These are phyloP conservation scores for Diaporthe citriasiana DNA, from an alignment of 2,329 filamentous ascomycete genomes.

Conservation along the genomic window DNA sequence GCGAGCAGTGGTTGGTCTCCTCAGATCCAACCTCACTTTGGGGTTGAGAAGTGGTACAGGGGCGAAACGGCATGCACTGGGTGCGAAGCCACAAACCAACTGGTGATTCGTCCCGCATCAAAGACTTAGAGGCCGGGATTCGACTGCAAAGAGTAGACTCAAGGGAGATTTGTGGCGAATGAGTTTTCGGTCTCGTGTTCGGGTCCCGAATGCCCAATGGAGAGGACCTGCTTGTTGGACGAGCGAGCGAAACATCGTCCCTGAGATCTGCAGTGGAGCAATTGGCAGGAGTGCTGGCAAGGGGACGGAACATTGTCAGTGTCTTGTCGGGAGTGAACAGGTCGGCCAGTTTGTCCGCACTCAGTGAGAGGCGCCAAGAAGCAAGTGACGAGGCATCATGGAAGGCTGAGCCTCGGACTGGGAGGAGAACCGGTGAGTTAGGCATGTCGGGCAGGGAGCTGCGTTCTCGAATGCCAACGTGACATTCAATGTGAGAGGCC, in stretches of 20 bases:
- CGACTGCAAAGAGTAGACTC: slow-evolving; percentile 19
- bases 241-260: not conserved
- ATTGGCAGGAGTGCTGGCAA: slow-evolving; percentile 30
- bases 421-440: slow-evolving; percentile 38
- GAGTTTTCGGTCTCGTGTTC: not conserved
- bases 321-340: slow-evolving; percentile 14
- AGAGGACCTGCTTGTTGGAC: slow-evolving; percentile 33
- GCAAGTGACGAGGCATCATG: slow-evolving; percentile 43
- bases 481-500: slow-evolving; percentile 15
- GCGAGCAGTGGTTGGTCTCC: not conserved
- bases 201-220: slow-evolving; percentile 1
- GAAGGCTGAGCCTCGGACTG: slow-evolving; percentile 1
- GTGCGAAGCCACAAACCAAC: slow-evolving; percentile 41
- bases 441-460: slow-evolving; percentile 42
- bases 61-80: slow-evolving; percentile 36
- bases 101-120: slow-evolving; percentile 39
- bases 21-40: slow-evolving; percentile 30
- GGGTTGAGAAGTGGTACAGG: slow-evolving; percentile 17
- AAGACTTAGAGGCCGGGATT: slow-evolving; percentile 37
- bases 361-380: slow-evolving; percentile 44
- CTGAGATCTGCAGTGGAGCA: not conserved
- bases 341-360: slow-evolving; percentile 33
- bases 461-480: slow-evolving; percentile 40
- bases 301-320: not conserved
- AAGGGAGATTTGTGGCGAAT: slow-evolving; percentile 29